Evolutionary conservation across 1,284 basidiomycete species (phyloP), one percentile per base, ranked within the genome.

Genomic region (Marasmius fiardii): DNA sequence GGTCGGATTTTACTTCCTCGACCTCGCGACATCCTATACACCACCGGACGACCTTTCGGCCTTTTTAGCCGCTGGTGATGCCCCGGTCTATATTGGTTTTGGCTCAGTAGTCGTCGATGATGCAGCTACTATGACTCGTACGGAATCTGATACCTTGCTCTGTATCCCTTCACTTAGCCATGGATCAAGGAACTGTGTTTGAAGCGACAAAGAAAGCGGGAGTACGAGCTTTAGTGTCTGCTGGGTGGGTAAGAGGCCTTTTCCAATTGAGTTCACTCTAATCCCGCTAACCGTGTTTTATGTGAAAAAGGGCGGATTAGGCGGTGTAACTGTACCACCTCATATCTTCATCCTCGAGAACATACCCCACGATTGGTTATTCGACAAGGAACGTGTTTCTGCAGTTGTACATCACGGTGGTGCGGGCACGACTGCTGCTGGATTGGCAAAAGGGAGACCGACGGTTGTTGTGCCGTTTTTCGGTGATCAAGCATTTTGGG

Each of bases 361-460:
- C 57, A 76, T 88, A 1, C 85, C 86, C 0, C 86, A 88, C 64
- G 86, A 88, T 66, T 90, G 86, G 86, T 71, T 90, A 3, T 89
- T 88, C 61, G 78, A 79, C 33, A 69, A 82, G 10, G 70, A 68
- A 0, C 71, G 74, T 10, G 83, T 88, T 0, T 69, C 79, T 18
- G 84, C 84, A 0, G 85, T 88, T 0, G 82, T 85, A n/a, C 86
- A 88, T 64, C 86, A 88, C 62, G 86, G 86, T 4, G 85, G 85
- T 2, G 85, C 86, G 2, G 86, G 86, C 0, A 88, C 85, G 0
- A 82, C 83, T 2, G 82, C 85, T 0, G 81, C 83, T 8, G 83
- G 84, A 2, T 67, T 88, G n/a, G 71, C 79, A 1, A 81, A 83
- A 52, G 85, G 86, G 0, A 67, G 81, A 10, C 85, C 86, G 0